Base-by-base conservation (phyloP, 1,284 basidiomycete species). In the Boletellus sp. region DNA sequence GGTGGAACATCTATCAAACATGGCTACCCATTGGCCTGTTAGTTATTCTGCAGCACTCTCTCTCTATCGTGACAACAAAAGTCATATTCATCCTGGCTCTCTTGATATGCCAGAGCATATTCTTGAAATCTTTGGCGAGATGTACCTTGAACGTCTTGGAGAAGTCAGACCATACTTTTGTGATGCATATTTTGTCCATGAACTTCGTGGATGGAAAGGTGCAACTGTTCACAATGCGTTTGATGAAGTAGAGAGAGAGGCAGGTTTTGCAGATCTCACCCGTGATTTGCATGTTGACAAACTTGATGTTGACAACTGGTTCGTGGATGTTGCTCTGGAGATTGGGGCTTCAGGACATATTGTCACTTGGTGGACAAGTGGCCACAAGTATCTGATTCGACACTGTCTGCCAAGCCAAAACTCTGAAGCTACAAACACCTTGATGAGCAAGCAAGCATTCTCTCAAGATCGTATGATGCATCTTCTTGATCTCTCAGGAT, bases 181-280 rank as follows among this genome's bases (percentile, higher is more conserved):
- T 0, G 42, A 51, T 17, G 41, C 54, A 0, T 54, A 57, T n/a
- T 56, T 56, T 21, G 42, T 21, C 1, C 54, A 56, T 22, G 48
- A 56, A 27, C 29, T 56, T 1, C 25, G 22, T 3, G 44, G 54
- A 5, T 54, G 47, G 47, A 55, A 50, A 19, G 42, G 3, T 0
- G 43, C 33, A 0, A 57, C 36, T 0, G 33, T 45, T 2, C 54
- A 57, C 3, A 39, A 52, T 34, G 22, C 11, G 4, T 7, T 26
- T 27, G 41, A 38, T 9, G 11, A 8, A 4, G 17, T 35, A 5
- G 4, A 14, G n/a, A n/a, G n/a, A n/a, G n/a, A n/a, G n/a, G n/a
- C n/a, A n/a, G n/a, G n/a, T n/a, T n/a, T n/a, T n/a, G n/a, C n/a
- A n/a, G n/a, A n/a, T n/a, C n/a, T n/a, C 16, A 22, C 22, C 11